phyloP scores from a whole-genome alignment of 106 monocot species.

The Posidonia australis region DNA sequence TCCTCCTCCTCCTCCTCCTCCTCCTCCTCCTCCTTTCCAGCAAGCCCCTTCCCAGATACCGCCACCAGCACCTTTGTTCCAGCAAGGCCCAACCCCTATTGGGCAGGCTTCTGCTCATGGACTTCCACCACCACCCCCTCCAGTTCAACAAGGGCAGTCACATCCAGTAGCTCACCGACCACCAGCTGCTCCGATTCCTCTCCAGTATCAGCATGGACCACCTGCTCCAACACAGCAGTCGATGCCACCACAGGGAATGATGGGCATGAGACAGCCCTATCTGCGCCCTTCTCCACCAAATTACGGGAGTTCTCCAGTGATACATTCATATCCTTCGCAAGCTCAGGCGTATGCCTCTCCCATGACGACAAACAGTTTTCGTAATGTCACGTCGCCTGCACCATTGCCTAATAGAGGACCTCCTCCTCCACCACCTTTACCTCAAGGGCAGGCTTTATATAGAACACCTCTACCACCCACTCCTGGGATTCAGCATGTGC shows the following conservation, averaged over 20 bases:
- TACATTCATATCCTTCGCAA: background rate
- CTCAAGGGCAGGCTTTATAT: background rate
- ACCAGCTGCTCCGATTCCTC: background rate
- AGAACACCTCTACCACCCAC: background rate
- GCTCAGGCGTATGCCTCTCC: background rate
- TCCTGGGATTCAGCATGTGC: constrained; percentile 3
- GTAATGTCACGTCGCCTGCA: background rate
- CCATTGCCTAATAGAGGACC: constrained; percentile 2
- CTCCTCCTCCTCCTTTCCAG: constrained; percentile 1
- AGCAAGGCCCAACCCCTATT: background rate
- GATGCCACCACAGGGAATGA: background rate
- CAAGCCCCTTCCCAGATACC: background rate
- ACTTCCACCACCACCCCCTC: constrained; percentile 2
- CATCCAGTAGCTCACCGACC: constrained; percentile 1
- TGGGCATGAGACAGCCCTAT: background rate
- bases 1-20: background rate
- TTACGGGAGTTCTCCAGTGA: background rate
- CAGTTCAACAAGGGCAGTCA: background rate
- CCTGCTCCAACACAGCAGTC: background rate
- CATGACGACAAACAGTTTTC: constrained; percentile 1
- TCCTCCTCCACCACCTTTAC: constrained; percentile 2
- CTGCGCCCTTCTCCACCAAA: background rate
- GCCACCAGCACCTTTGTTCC: background rate
- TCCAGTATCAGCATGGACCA: background rate
- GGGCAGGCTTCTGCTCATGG: background rate